phyloP scores from a whole-genome alignment of 768 basidiomycete species.

The Hebeloma cylindrosporum region DNA sequence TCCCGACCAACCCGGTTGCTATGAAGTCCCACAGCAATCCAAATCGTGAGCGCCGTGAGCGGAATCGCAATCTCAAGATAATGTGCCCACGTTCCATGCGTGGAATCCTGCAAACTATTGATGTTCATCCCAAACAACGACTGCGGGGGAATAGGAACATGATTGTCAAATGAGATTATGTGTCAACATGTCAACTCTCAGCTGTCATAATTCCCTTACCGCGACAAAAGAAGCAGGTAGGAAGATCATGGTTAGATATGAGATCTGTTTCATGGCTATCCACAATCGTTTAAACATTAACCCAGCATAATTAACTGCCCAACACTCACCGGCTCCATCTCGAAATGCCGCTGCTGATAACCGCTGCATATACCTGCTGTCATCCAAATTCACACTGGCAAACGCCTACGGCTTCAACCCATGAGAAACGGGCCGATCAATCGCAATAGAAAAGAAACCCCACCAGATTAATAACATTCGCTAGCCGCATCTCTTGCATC shows the following conservation, averaged over 20 bases:
- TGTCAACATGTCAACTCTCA: conserved; percentile 12
- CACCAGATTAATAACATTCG: conserved; percentile 49
- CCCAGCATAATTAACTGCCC: not conserved
- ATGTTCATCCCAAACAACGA: conserved; percentile 53
- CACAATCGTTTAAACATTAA: not conserved
- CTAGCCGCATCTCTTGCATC: conserved; percentile 46
- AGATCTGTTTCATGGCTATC: conserved; percentile 43
- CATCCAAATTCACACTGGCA: conserved; percentile 43
- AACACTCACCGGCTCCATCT: conserved; percentile 27
- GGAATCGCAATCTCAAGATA: conserved; percentile 41
- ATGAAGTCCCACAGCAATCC: conserved; percentile 49
- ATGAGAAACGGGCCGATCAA: not conserved
- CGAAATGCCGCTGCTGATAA: conserved; percentile 36
- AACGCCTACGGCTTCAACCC: conserved; percentile 34
- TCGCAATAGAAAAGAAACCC: not conserved
- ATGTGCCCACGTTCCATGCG: conserved; percentile 33
- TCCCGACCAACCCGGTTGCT: conserved; percentile 8
- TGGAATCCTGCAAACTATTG: conserved; percentile 29
- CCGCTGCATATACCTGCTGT: conserved; percentile 39
- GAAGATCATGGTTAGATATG: conserved; percentile 54
- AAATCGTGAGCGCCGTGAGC: conserved; percentile 42
- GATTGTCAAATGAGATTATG: not conserved
- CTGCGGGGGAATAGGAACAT: conserved; percentile 22
- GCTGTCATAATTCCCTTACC: too few relatives aligned
- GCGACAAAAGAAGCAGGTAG: conserved; percentile 46